Base-by-base conservation (phyloP, 495 filamentous ascomycete genomes). In the Penicillium daleae region DNA sequence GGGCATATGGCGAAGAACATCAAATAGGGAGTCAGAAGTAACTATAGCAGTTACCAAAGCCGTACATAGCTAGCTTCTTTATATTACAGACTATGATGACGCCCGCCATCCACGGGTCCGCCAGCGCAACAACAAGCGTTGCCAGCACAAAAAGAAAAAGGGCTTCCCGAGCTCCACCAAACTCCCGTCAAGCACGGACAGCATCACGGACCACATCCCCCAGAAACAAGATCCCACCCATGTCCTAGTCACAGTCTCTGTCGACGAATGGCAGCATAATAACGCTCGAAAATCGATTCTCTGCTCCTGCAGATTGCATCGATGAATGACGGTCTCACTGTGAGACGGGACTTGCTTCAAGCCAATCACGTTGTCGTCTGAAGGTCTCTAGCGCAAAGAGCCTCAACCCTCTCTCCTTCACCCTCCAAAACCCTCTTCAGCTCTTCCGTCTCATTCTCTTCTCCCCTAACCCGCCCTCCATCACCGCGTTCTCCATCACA, bases 131-230 rank as follows among this genome's bases (percentile, higher is more conserved):
- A 9, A 33, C 31, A 54, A 54, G 29, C 51, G 29, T 12, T 2
- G 29, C 40, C 37, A 49, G 26, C 49, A 51, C 24, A 3, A 10
- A 27, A 27, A 29, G n/a, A 29, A 31, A 44, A 46, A 46, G 19
- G 42, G 22, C 42, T 22, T 49, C 56, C 27, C 27, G 57, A 60
- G 50, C 48, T 65, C 62, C 62, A 65, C 62, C 51, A 22, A 52
- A 57, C 32, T 54, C 59, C 56, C 50, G 32, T 48, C 19, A 21
- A 72, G 71, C 71, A 74, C 71, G 60, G 71, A 74, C 71, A 67
- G 44, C 59, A 39, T 63, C 71, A 74, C 70, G 71, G 69, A 71
- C 70, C 71, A 70, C 65, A 44, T 40, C 59, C 60, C 57, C 54
- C 61, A 58, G 55, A 63, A 29, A 62, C 69, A 19, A 54, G 24